Percentiles rank a stretch among this genome's conserved stretches.
Evolutionary conservation across 75 land plant species (phyloP).

Genomic region (Pinus albicaulis): DNA sequence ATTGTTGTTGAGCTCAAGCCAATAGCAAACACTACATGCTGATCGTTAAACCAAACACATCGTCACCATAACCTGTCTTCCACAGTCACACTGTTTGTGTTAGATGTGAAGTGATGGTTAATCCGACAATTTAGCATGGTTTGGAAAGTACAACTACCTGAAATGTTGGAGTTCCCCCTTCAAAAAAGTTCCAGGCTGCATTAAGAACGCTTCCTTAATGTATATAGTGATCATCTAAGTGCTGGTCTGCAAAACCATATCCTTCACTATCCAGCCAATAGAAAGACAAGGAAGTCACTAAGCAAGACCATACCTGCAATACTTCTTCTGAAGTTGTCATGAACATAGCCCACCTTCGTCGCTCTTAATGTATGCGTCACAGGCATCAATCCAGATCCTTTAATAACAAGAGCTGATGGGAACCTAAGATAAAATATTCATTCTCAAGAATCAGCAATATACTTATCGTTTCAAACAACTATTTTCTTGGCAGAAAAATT

Average conservation of each 20-base stretch:
- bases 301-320: neutral
- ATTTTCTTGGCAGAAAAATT: neutral
- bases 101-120: too few relatives aligned
- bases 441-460: neutral
- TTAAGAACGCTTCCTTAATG: neutral
- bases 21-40: too few relatives aligned
- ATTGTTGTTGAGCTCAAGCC: too few relatives aligned
- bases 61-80: too few relatives aligned
- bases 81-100: too few relatives aligned
- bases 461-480: too few relatives aligned
- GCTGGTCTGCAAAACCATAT: too few relatives aligned
- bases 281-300: neutral
- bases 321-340: conserved; percentile 4
- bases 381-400: neutral
- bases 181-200: conserved; percentile 9
- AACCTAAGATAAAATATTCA: neutral
- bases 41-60: too few relatives aligned
- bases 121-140: too few relatives aligned
- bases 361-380: neutral
- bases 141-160: neutral
- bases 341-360: neutral
- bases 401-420: neutral
- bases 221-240: neutral
- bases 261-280: too few relatives aligned
- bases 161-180: conserved; percentile 5